A percentile compares a stretch with the other conserved stretches of the same genome.
Conservation (phyloP, 345 rosid genomes). For the Pseudoturritis turrita region DNA sequence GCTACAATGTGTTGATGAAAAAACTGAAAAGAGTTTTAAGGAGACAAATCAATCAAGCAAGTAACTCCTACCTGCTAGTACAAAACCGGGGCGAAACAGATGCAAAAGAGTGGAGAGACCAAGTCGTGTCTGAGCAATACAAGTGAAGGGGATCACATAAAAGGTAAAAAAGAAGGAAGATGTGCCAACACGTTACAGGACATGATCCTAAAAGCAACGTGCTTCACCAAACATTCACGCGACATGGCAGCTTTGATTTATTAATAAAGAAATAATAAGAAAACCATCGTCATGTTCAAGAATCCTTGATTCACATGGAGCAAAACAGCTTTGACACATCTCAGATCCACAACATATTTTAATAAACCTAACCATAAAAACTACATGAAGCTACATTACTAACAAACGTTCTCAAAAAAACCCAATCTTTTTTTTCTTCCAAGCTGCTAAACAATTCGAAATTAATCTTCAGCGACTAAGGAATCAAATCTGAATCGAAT, state of each 20-base stretch:
- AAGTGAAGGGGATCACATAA: not conserved
- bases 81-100: not conserved
- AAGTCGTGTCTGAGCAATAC: not conserved
- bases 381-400: not conserved
- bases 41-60: not conserved
- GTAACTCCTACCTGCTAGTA: not conserved
- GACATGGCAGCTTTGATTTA: conserved; percentile 9
- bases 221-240: conserved; percentile 16
- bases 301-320: conserved; percentile 14
- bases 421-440: not conserved
- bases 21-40: not conserved
- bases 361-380: not conserved
- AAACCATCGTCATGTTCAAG: conserved; percentile 1
- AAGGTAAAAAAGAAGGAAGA: not conserved
- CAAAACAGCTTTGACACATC: not conserved
- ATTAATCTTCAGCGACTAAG: not conserved
- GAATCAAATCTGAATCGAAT: not conserved
- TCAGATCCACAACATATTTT: not conserved
- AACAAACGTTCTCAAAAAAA: not conserved
- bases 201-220: conserved; percentile 5
- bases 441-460: not conserved
- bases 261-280: not conserved
- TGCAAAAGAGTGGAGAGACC: not conserved
- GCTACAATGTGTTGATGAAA: not conserved
- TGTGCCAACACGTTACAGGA: conserved; percentile 12